A percentile compares a stretch with the other conserved stretches of the same genome.
Evolutionary conservation across 805 yeast genomes (phyloP).

Genomic region (Clavispora santaluciae): DNA sequence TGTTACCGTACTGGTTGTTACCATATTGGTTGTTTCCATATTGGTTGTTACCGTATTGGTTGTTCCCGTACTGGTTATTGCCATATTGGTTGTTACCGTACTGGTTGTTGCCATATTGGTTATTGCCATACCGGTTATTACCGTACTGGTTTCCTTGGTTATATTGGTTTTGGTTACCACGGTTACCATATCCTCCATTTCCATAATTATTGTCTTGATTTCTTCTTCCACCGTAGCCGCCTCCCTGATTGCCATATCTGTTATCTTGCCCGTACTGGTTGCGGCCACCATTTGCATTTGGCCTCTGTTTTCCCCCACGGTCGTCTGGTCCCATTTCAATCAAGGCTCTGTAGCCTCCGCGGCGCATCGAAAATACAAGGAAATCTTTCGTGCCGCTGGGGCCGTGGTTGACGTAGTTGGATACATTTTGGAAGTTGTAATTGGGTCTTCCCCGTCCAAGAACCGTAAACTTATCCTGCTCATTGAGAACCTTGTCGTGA

Average conservation of each 20-base stretch:
- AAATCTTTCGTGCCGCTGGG: slow-evolving; percentile 33
- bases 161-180: slow-evolving; percentile 4
- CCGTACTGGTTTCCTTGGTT: slow-evolving; percentile 7
- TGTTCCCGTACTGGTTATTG: slow-evolving; percentile 5
- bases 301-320: background rate
- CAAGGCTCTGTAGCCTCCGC: slow-evolving; percentile 36
- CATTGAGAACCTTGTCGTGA: slow-evolving; percentile 54
- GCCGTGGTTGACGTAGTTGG: slow-evolving; percentile 35
- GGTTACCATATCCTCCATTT: slow-evolving; percentile 5
- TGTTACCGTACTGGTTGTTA: background rate
- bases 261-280: slow-evolving; percentile 2
- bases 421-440: slow-evolving; percentile 11
- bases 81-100: slow-evolving; percentile 5
- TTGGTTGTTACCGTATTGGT: slow-evolving; percentile 4
- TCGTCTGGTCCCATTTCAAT: slow-evolving; percentile 8
- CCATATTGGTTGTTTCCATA: background rate
- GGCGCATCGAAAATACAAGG: slow-evolving; percentile 29
- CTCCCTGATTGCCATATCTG: slow-evolving; percentile 6
- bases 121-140: slow-evolving; percentile 6
- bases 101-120: slow-evolving; percentile 4
- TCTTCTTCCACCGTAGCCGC: slow-evolving; percentile 6
- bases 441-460: slow-evolving; percentile 35
- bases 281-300: slow-evolving; percentile 6
- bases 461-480: slow-evolving; percentile 63
- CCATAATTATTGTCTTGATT: slow-evolving; percentile 4